Evolutionary conservation across 371 early-diverging fungal species (phyloP).

Genomic region (Lichtheimia corymbifera): DNA sequence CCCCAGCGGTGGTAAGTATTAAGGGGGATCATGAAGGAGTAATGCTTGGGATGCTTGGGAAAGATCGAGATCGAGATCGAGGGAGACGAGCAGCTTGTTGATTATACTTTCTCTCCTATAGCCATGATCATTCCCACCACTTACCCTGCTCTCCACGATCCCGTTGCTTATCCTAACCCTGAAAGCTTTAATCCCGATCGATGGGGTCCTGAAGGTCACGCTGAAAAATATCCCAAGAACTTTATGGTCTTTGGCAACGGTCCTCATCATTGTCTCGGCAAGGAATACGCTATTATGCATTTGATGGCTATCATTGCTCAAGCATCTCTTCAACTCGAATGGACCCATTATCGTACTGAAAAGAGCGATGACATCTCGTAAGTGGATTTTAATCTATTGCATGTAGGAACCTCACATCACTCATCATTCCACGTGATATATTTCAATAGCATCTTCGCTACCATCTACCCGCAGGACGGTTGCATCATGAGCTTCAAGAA

Average conservation of each 20-base stretch:
- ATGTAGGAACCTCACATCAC: background rate
- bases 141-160: conserved; percentile 46
- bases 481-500: conserved; percentile 54
- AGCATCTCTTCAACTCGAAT: conserved; percentile 38
- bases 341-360: conserved; percentile 38
- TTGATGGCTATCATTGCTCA: conserved; percentile 44
- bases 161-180: conserved; percentile 41
- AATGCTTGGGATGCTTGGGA: too few relatives aligned
- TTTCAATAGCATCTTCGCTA: conserved; percentile 42
- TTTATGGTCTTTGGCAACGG: conserved; percentile 50
- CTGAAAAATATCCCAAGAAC: conserved; percentile 41
- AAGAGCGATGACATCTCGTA: conserved; percentile 53
- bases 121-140: conserved; percentile 48
- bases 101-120: conserved; percentile 7
- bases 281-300: conserved; percentile 45
- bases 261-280: conserved; percentile 45
- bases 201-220: conserved; percentile 40
- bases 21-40: background rate
- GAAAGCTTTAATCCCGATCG: conserved; percentile 44
- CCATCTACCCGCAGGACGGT: conserved; percentile 56
- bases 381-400: background rate
- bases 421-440: too few relatives aligned
- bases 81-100: background rate
- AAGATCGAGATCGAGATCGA: too few relatives aligned
- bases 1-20: conserved; percentile 40